Conservation (phyloP, 2,329 filamentous ascomycete species). For the Penicillium sp. region DNA sequence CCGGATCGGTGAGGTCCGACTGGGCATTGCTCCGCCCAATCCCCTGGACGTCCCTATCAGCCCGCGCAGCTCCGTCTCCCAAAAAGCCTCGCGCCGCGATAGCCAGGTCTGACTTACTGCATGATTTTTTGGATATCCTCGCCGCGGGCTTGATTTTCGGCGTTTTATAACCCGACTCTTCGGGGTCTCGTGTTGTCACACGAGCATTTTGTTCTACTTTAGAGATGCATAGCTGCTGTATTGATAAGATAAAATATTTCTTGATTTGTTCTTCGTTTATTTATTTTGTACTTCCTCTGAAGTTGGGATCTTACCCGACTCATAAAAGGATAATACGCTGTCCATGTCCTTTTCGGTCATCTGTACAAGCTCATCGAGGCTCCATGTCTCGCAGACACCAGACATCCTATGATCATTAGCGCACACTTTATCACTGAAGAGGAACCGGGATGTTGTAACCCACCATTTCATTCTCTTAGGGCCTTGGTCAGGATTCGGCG, state of each 20-base stretch:
- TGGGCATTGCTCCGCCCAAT: constrained; percentile 47
- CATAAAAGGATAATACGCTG: constrained; percentile 74
- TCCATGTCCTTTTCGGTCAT: constrained; percentile 85
- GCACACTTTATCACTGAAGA: neutral
- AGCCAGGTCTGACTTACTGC: constrained; percentile 26
- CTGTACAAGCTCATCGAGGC: constrained; percentile 77
- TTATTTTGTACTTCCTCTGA: constrained; percentile 36
- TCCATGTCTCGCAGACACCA: constrained; percentile 83
- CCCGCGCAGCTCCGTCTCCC: constrained; percentile 40
- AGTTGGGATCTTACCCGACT: constrained; percentile 39
- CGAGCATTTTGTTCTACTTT: constrained; percentile 19
- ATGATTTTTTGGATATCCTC: constrained; percentile 35
- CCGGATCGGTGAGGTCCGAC: constrained; percentile 74
- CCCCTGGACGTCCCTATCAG: constrained; percentile 29
- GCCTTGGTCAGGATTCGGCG: constrained; percentile 70
- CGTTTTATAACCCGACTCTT: constrained; percentile 20
- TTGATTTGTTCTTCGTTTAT: constrained; percentile 5
- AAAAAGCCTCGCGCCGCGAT: constrained; percentile 31
- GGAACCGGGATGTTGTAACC: constrained; percentile 28
- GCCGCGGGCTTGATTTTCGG: constrained; percentile 7
- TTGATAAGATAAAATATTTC: constrained; percentile 24
- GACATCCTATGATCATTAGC: constrained; percentile 69
- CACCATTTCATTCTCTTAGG: constrained; percentile 89
- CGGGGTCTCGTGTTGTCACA: constrained; percentile 17
- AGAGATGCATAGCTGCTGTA: constrained; percentile 29